Conservation (phyloP, 2,329 filamentous ascomycete species). For the Thyridium curvatum region DNA sequence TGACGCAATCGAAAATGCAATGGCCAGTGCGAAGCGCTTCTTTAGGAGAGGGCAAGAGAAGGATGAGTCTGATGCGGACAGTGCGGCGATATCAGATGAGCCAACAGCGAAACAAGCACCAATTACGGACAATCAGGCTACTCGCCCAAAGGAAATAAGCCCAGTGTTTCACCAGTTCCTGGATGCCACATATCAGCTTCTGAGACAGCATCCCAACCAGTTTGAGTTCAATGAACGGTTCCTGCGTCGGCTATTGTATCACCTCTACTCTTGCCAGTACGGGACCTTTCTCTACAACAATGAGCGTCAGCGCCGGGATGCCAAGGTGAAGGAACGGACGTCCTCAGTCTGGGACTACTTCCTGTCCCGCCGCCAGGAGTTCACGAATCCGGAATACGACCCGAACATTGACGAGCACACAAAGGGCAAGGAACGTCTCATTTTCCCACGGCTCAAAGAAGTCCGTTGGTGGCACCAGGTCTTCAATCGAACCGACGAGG, state of each 20-base stretch:
- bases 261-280: constrained; percentile 93
- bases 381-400: constrained; percentile 77
- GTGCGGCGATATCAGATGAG: constrained; percentile 40
- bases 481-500: constrained; percentile 79
- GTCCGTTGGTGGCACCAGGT: constrained; percentile 91
- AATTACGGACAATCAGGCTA: constrained; percentile 55
- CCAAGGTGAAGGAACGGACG: constrained; percentile 62
- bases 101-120: constrained; percentile 24
- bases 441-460: constrained; percentile 71
- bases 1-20: constrained; percentile 79
- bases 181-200: constrained; percentile 84
- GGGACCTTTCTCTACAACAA: constrained; percentile 95
- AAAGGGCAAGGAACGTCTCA: constrained; percentile 72
- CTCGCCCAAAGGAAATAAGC: constrained; percentile 82
- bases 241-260: constrained; percentile 80
- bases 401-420: constrained; percentile 68
- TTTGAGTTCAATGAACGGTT: constrained; percentile 98
- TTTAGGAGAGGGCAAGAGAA: constrained; percentile 68
- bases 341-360: constrained; percentile 97
- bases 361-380: constrained; percentile 71
- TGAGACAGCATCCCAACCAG: constrained; percentile 76
- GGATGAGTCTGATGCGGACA: constrained; percentile 56
- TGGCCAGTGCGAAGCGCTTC: constrained; percentile 80
- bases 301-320: constrained; percentile 77
- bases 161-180: constrained; percentile 98